Evolutionary conservation across 306 rosid genomes (phyloP).

Genomic region (Cicer judaicum): DNA sequence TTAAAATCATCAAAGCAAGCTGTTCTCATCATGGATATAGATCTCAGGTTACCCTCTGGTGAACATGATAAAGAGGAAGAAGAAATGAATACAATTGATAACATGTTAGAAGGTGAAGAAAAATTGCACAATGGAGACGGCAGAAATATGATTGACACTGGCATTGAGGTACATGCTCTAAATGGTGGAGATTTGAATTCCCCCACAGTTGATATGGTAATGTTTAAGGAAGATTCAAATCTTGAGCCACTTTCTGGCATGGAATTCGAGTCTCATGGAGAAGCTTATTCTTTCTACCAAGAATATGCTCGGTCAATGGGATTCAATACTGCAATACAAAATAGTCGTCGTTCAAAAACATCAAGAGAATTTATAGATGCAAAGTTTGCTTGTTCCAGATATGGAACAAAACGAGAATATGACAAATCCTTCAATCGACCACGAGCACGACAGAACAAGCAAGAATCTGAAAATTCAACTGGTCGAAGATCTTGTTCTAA

Average conservation of each 20-base stretch:
- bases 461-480: slow-evolving; percentile 84
- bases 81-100: slow-evolving; percentile 74
- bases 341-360: slow-evolving; percentile 96
- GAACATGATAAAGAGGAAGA: slow-evolving; percentile 83
- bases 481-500: slow-evolving; percentile 95
- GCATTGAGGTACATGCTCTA: slow-evolving; percentile 64
- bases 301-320: slow-evolving; percentile 99
- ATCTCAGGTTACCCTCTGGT: slow-evolving; percentile 94
- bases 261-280: slow-evolving; percentile 97
- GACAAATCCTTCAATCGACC: slow-evolving; percentile 86
- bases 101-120: slow-evolving; percentile 77
- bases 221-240: slow-evolving; percentile 88
- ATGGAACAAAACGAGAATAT: slow-evolving; percentile 96
- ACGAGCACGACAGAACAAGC: slow-evolving; percentile 90
- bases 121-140: slow-evolving; percentile 77
- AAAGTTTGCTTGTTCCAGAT: slow-evolving; percentile 96
- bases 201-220: slow-evolving; percentile 64
- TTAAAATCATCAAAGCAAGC: slow-evolving; percentile 49
- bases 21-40: slow-evolving; percentile 77
- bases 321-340: slow-evolving; percentile 96
- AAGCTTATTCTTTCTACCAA: slow-evolving; percentile 97
- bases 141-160: slow-evolving; percentile 64
- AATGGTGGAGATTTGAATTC: slow-evolving; percentile 86
- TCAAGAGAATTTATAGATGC: slow-evolving; percentile 98
- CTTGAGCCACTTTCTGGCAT: slow-evolving; percentile 99